Evolutionary conservation across 805 yeast genomes (phyloP).

Genomic region (Yarrowia porcina): DNA sequence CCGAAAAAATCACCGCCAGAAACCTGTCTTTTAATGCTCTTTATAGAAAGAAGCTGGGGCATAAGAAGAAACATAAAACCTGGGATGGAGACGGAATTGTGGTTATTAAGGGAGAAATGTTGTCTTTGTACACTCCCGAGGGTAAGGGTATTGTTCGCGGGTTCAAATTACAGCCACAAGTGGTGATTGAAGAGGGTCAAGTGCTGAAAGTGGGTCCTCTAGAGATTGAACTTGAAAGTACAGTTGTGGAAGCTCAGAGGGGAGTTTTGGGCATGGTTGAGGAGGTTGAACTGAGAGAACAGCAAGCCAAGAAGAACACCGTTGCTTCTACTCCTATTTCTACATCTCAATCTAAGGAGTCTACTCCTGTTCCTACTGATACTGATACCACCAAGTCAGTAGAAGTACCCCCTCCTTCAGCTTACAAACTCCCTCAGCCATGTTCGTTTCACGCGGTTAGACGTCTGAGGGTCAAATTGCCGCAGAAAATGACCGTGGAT

Average conservation of each 20-base stretch:
- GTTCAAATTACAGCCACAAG: not conserved
- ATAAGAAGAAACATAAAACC: constrained; percentile 69
- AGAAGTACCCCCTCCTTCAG: not conserved
- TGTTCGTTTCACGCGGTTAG: not conserved
- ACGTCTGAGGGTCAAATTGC: constrained; percentile 30
- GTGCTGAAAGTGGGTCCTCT: constrained; percentile 14
- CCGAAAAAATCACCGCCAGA: constrained; percentile 1
- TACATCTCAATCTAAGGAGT: no score
- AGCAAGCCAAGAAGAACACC: not conserved
- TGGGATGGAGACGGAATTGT: constrained; percentile 93
- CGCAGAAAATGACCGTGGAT: constrained; percentile 9
- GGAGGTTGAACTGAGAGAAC: not conserved
- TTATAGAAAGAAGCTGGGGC: constrained; percentile 63
- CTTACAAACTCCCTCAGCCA: not conserved
- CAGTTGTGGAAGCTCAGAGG: not conserved
- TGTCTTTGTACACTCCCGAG: constrained; percentile 27
- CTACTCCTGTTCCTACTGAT: not conserved
- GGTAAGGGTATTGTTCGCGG: not conserved
- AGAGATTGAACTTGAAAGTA: constrained; percentile 11
- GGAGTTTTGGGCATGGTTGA: not conserved
- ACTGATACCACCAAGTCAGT: not conserved
- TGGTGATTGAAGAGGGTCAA: not conserved
- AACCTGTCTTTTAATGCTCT: constrained; percentile 41
- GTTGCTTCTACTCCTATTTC: not conserved
- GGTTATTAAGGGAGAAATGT: constrained; percentile 33